phyloP scores from a whole-genome alignment of 139 green algal species.

The Tetraselmis striata region DNA sequence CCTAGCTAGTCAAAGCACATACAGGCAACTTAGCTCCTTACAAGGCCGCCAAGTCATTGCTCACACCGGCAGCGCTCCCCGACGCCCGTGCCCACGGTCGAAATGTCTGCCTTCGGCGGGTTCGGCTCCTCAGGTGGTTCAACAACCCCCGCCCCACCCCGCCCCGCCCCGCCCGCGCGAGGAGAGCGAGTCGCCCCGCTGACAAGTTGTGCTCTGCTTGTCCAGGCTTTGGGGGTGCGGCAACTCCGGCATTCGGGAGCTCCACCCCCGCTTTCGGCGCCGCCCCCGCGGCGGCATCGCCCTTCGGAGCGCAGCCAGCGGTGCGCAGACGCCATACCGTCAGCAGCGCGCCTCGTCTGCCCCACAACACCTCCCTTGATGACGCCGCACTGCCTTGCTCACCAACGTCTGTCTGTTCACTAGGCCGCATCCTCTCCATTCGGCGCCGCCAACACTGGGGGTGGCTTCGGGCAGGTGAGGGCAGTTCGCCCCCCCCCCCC shows the following conservation, averaged over 20 bases:
- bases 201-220: neutral
- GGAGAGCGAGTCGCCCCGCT: neutral
- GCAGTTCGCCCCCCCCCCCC: neutral
- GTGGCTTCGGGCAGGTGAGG: constrained; percentile 29
- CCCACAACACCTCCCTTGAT: neutral
- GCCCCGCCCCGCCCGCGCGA: too few relatives aligned
- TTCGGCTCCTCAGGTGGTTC: neutral
- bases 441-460: constrained; percentile 21
- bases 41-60: too few relatives aligned
- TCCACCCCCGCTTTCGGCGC: neutral
- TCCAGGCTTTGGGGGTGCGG: neutral
- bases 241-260: neutral
- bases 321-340: too few relatives aligned
- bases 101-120: neutral
- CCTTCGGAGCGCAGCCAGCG: neutral
- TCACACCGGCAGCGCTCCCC: too few relatives aligned
- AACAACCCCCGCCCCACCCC: too few relatives aligned
- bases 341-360: too few relatives aligned
- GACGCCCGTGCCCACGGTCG: too few relatives aligned
- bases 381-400: too few relatives aligned
- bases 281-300: neutral
- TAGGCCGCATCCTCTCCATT: constrained; percentile 23
- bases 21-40: too few relatives aligned
- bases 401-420: neutral
- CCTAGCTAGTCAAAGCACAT: too few relatives aligned